A percentile compares a stretch with the other conserved stretches of the same genome.
These are phyloP conservation scores for Amanita molliuscula DNA, from an alignment of 768 basidiomycete species.

Conservation along the genomic window DNA sequence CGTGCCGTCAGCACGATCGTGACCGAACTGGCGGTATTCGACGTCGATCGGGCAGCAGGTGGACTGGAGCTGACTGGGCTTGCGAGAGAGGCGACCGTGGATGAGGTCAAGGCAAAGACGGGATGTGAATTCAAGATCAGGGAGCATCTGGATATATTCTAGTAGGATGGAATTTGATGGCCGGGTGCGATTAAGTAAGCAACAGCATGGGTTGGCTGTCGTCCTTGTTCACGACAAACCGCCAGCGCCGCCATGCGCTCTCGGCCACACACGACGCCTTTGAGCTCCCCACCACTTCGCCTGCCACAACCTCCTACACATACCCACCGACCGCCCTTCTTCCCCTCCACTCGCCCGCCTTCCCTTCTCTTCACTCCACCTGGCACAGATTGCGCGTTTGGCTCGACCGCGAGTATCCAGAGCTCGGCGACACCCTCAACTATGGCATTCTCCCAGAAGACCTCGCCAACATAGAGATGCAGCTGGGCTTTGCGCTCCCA, in stretches of 20 bases:
- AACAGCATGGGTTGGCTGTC: slow-evolving; percentile 64
- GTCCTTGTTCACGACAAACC: slow-evolving; percentile 48
- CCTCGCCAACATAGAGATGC: slow-evolving; percentile 71
- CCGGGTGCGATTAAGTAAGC: neutral
- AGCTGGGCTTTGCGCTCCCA: slow-evolving; percentile 80
- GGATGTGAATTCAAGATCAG: slow-evolving; percentile 69
- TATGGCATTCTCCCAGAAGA: slow-evolving; percentile 78
- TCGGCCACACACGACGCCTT: slow-evolving; percentile 83
- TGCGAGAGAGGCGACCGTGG: slow-evolving; percentile 75
- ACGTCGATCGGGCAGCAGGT: slow-evolving; percentile 71
- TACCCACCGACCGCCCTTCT: slow-evolving; percentile 70
- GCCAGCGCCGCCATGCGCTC: slow-evolving; percentile 51
- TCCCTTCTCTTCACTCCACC: slow-evolving; percentile 73
- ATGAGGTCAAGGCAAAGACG: slow-evolving; percentile 82
- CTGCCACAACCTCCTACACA: slow-evolving; percentile 52
- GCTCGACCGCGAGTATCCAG: slow-evolving; percentile 81
- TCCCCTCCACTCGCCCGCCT: slow-evolving; percentile 42
- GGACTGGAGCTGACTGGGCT: slow-evolving; percentile 69
- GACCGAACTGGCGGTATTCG: slow-evolving; percentile 87
- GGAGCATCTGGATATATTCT: slow-evolving; percentile 39
- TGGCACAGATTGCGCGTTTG: slow-evolving; percentile 81
- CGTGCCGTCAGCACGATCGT: slow-evolving; percentile 84
- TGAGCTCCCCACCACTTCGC: slow-evolving; percentile 70
- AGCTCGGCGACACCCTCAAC: slow-evolving; percentile 92
- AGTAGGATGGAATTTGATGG: neutral